phyloP scores from a whole-genome alignment of 805 yeast genomes.

The Kuraishia borneana region DNA sequence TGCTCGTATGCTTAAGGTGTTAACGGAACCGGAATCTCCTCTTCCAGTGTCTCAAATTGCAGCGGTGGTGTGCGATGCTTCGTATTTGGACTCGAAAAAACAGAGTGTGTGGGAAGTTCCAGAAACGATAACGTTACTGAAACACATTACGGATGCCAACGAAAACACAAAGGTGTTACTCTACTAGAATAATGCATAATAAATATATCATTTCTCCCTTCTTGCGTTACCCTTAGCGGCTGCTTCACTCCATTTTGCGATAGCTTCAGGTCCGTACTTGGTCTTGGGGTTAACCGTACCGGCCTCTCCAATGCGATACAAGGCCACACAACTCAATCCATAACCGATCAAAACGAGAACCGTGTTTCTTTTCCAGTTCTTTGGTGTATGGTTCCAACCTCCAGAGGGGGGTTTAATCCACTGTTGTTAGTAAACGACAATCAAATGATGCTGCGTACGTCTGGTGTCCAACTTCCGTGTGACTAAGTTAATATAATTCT shows the following conservation, averaged over 20 bases:
- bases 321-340: constrained; percentile 18
- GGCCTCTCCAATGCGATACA: constrained; percentile 26
- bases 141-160: constrained; percentile 20
- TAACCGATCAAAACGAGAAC: constrained; percentile 26
- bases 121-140: constrained; percentile 31
- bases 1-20: constrained; percentile 40
- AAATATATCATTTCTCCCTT: background rate
- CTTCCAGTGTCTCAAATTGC: constrained; percentile 32
- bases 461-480: constrained; percentile 1
- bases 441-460: background rate
- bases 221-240: constrained; percentile 21
- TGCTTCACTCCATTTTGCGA: constrained; percentile 34
- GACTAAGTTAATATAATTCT: too few species aligned
- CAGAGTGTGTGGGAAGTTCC: constrained; percentile 49
- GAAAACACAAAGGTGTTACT: constrained; percentile 40
- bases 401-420: constrained; percentile 35
- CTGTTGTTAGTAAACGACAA: too few species aligned
- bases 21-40: constrained; percentile 29
- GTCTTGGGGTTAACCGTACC: constrained; percentile 22
- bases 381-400: constrained; percentile 46
- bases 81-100: constrained; percentile 49
- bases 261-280: constrained; percentile 25
- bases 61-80: constrained; percentile 46
- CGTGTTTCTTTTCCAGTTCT: constrained; percentile 35
- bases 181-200: constrained; percentile 19